A percentile compares a stretch with the other conserved stretches of the same genome.
phyloP scores from a whole-genome alignment of 208 protist genomes.

The Trypanosomatidae sp. region DNA sequence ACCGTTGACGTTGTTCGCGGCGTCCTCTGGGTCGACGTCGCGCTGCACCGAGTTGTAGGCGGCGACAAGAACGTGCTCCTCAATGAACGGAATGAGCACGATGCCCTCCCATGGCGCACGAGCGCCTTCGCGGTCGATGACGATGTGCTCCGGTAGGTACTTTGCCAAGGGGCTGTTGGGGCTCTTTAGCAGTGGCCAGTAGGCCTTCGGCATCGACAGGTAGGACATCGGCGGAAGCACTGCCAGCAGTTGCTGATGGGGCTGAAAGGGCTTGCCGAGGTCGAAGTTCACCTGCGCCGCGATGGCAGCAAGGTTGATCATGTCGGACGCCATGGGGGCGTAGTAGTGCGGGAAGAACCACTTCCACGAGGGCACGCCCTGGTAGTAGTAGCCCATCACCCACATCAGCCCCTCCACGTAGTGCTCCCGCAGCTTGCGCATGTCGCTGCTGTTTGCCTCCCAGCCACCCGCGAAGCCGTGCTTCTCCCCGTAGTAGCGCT shows the following conservation, averaged over 20 bases:
- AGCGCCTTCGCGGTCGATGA: conserved; percentile 88
- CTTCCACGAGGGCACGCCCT: conserved; percentile 88
- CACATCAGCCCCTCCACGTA: conserved; percentile 90
- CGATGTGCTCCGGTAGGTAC: conserved; percentile 83
- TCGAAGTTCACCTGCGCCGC: conserved; percentile 61
- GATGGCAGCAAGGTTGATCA: conserved; percentile 75
- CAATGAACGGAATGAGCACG: conserved; percentile 92
- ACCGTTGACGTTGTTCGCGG: conserved; percentile 66
- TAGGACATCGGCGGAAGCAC: conserved; percentile 96
- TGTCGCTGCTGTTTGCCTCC: conserved; percentile 58
- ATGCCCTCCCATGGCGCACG: conserved; percentile 91
- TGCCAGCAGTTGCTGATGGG: conserved; percentile 97
- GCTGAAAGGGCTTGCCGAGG: conserved; percentile 79
- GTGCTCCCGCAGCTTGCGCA: conserved; percentile 66
- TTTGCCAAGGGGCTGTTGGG: conserved; percentile 69
- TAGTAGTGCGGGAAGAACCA: conserved; percentile 95
- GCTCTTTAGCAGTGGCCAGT: conserved; percentile 79
- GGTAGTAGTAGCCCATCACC: conserved; percentile 91
- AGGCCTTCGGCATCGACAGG: conserved; percentile 84
- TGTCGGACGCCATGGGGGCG: conserved; percentile 90
- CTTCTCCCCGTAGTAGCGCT: conserved; percentile 87
- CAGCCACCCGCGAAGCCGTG: conserved; percentile 75
- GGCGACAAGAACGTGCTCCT: conserved; percentile 69
- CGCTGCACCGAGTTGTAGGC: conserved; percentile 79
- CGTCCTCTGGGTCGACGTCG: conserved; percentile 65